Evolutionary conservation across 441 rosid genomes (phyloP).

Genomic region (Brassica hybrid): DNA sequence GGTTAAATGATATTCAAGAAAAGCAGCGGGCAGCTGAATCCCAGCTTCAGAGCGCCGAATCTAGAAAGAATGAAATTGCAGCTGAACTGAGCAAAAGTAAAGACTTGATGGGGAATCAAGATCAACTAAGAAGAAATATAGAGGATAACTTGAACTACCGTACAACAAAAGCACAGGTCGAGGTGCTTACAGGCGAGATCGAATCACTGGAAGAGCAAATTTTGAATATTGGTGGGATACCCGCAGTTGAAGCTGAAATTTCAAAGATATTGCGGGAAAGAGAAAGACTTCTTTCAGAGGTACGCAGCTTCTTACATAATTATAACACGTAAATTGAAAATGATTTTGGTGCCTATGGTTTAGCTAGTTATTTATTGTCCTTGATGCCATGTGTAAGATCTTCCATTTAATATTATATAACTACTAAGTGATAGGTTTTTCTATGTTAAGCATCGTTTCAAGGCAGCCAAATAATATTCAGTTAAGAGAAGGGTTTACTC

Average conservation of each 20-base stretch:
- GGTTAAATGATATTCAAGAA: constrained; percentile 73
- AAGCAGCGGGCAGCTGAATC: constrained; percentile 69
- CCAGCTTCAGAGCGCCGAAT: constrained; percentile 67
- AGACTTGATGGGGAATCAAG: constrained; percentile 71
- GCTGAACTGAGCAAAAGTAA: constrained; percentile 69
- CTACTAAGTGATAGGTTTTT: constrained; percentile 12
- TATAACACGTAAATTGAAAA: constrained; percentile 19
- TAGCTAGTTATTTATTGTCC: constrained; percentile 15
- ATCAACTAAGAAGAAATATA: constrained; percentile 77
- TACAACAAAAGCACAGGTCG: constrained; percentile 86
- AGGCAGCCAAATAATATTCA: constrained; percentile 11
- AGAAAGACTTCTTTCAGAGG: constrained; percentile 93
- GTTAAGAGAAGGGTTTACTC: neutral
- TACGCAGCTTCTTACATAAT: constrained; percentile 37
- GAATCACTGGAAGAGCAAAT: constrained; percentile 80
- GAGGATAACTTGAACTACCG: constrained; percentile 97
- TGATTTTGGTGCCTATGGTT: constrained; percentile 16
- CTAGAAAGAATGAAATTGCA: constrained; percentile 63
- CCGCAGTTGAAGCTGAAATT: constrained; percentile 77
- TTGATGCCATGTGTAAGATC: neutral
- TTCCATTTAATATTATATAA: too few relatives aligned
- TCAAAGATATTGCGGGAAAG: constrained; percentile 71
- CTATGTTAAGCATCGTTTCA: constrained; percentile 8
- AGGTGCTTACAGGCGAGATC: constrained; percentile 70
- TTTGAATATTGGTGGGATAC: constrained; percentile 77